phyloP scores from a whole-genome alignment of 73 alveolate genomes.

The Loxodes magnus region DNA sequence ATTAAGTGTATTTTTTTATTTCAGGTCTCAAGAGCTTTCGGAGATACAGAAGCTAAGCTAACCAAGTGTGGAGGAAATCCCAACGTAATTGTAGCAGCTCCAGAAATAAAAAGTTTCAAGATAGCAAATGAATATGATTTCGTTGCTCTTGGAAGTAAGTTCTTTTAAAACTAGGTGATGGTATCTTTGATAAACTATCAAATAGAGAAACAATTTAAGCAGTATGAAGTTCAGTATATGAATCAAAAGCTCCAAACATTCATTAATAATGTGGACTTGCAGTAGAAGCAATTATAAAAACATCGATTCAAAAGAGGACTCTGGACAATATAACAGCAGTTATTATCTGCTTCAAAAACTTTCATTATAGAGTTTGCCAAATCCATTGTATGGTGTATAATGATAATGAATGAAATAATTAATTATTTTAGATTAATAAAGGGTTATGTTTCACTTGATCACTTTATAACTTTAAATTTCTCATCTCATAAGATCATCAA shows the following conservation, averaged over 20 bases:
- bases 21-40: constrained; percentile 65
- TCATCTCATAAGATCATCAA: no score
- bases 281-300: constrained; percentile 83
- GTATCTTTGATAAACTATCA: constrained; percentile 88
- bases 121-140: constrained; percentile 55
- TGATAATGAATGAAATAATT: no score
- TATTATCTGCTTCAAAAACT: constrained; percentile 63
- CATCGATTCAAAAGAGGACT: constrained; percentile 74
- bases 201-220: constrained; percentile 79
- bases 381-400: no score
- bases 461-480: no score
- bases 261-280: background rate
- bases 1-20: constrained; percentile 56
- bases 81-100: constrained; percentile 82
- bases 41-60: constrained; percentile 92
- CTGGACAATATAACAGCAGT: constrained; percentile 93
- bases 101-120: constrained; percentile 81
- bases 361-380: no score
- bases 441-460: no score
- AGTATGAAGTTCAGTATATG: constrained; percentile 56
- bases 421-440: no score
- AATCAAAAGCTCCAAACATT: constrained; percentile 24
- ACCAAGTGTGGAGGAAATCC: constrained; percentile 88
- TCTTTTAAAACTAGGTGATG: constrained; percentile 87
- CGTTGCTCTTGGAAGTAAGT: constrained; percentile 32